Conservation (phyloP, 371 early-diverging fungal species). For the Batrachochytrium dendrobatidis region DNA sequence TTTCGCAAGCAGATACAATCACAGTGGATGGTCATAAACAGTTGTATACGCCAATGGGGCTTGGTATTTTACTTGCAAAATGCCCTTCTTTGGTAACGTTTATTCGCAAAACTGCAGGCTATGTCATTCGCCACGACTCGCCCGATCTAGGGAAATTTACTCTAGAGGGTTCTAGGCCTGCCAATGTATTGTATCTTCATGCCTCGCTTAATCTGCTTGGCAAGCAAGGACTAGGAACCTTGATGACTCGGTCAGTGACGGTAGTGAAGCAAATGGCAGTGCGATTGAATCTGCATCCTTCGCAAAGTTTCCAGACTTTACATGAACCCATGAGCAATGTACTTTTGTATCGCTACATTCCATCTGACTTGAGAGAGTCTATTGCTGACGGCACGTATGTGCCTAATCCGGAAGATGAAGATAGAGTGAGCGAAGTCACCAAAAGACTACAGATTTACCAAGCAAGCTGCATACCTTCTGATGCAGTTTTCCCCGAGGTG, state of each 20-base stretch:
- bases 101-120: slow-evolving; percentile 43
- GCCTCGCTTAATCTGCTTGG: slow-evolving; percentile 38
- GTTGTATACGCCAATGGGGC: slow-evolving; percentile 46
- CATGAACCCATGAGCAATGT: slow-evolving; percentile 40
- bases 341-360: slow-evolving; percentile 39
- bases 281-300: slow-evolving; percentile 25
- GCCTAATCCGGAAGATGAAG: slow-evolving; percentile 21
- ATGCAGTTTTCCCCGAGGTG: too few species aligned
- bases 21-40: slow-evolving; percentile 48
- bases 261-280: slow-evolving; percentile 36
- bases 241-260: slow-evolving; percentile 37
- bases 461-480: too few species aligned
- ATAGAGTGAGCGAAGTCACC: slow-evolving; percentile 21
- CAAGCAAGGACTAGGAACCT: slow-evolving; percentile 40
- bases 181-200: slow-evolving; percentile 38
- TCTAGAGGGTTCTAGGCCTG: slow-evolving; percentile 42
- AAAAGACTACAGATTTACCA: slow-evolving; percentile 8
- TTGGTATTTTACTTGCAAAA: slow-evolving; percentile 37
- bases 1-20: slow-evolving; percentile 36
- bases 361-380: slow-evolving; percentile 21
- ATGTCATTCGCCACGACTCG: slow-evolving; percentile 40
- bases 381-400: slow-evolving; percentile 16
- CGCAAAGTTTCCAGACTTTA: slow-evolving; percentile 27
- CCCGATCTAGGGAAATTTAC: slow-evolving; percentile 43
- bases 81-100: slow-evolving; percentile 21